Conservation (phyloP, 768 basidiomycete species). For the Suillus tomentosus region DNA sequence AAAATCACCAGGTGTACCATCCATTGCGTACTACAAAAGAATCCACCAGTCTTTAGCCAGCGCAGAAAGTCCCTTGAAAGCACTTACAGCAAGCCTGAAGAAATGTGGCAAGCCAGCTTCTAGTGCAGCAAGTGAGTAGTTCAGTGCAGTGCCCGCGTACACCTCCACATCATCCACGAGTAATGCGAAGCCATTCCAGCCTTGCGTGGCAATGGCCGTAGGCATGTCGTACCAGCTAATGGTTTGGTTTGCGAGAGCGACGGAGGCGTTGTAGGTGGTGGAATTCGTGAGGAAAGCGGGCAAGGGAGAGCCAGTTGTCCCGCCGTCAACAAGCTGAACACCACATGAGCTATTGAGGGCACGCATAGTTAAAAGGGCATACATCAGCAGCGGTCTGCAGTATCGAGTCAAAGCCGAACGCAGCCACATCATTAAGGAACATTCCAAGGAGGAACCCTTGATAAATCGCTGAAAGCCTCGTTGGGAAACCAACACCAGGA, state of each 20-base stretch:
- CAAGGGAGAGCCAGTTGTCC: constrained; percentile 63
- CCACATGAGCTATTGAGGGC: constrained; percentile 10
- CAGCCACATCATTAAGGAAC: constrained; percentile 78
- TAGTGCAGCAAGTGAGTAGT: constrained; percentile 68
- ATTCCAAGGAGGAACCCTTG: constrained; percentile 83
- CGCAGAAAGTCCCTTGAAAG: constrained; percentile 1
- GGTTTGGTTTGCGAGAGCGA: constrained; percentile 54
- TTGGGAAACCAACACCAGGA: constrained; percentile 81
- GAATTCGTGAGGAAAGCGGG: constrained; percentile 77
- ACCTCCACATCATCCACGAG: constrained; percentile 87
- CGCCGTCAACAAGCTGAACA: constrained; percentile 70
- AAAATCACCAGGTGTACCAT: constrained; percentile 64
- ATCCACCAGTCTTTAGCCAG: constrained; percentile 11
- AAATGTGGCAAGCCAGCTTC: constrained; percentile 67
- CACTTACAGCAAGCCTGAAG: constrained; percentile 75
- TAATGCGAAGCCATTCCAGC: constrained; percentile 78
- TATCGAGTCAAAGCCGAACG: constrained; percentile 80
- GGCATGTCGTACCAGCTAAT: constrained; percentile 59
- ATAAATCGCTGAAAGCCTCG: constrained; percentile 74
- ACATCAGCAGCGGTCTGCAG: constrained; percentile 75
- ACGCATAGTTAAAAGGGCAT: constrained; percentile 23
- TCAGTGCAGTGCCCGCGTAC: constrained; percentile 68
- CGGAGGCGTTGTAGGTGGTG: constrained; percentile 58
- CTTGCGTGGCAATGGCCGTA: constrained; percentile 27
- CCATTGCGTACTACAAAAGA: constrained; percentile 46